These are phyloP conservation scores for Dimocarpus longan DNA, from an alignment of 345 rosid species.

Conservation along the genomic window DNA sequence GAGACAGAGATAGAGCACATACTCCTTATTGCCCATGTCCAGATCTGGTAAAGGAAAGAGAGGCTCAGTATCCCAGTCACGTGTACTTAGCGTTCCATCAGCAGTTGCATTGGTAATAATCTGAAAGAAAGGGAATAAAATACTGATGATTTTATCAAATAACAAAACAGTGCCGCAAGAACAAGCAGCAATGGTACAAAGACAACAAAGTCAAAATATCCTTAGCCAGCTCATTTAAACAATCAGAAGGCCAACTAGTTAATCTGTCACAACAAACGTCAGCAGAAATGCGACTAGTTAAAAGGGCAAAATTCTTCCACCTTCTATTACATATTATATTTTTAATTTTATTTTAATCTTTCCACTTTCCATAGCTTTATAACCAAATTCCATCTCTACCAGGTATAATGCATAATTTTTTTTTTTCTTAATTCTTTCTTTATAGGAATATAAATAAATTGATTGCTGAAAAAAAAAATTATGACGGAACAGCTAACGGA, in stretches of 20 bases:
- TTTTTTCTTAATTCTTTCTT: neutral
- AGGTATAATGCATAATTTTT: neutral
- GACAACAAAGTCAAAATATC: neutral
- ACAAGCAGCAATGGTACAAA: neutral
- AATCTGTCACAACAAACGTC: conserved; percentile 3
- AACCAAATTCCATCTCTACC: neutral
- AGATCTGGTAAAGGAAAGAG: conserved; percentile 59
- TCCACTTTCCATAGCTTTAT: conserved; percentile 13
- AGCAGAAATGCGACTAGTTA: conserved; percentile 10
- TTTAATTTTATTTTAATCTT: neutral
- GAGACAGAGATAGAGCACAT: conserved; percentile 32
- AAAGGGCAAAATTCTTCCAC: neutral
- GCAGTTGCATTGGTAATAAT: conserved; percentile 67
- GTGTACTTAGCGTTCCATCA: conserved; percentile 67
- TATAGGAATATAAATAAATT: neutral
- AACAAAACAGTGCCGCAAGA: neutral
- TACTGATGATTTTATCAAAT: conserved; percentile 3
- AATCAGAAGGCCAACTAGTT: neutral
- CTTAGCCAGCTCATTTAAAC: conserved; percentile 14
- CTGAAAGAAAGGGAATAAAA: conserved; percentile 39
- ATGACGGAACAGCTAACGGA: neutral
- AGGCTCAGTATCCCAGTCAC: conserved; percentile 88
- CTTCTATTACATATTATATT: no score
- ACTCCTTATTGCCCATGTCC: conserved; percentile 53
- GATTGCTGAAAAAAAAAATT: neutral